Percentiles rank a stretch among this genome's conserved stretches.
These are phyloP conservation scores for Beauveria sp. DNA, from an alignment of 2,329 filamentous ascomycete genomes.

Conservation along the genomic window DNA sequence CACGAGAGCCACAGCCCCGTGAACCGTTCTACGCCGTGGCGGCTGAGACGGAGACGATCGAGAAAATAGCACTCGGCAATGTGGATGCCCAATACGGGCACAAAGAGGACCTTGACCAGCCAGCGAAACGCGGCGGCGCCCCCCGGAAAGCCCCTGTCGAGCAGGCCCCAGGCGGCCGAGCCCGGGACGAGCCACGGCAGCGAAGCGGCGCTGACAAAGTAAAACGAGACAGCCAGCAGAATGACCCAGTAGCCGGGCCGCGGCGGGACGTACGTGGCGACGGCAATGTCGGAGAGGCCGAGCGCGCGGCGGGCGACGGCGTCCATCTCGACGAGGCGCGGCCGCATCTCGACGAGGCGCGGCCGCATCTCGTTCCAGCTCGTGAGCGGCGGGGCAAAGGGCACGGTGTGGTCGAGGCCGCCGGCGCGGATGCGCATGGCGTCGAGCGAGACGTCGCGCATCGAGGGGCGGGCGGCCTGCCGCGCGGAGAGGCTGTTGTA, in stretches of 20 bases:
- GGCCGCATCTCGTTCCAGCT: constrained; percentile 59
- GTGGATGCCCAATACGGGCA: constrained; percentile 58
- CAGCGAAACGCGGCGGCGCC: constrained; percentile 52
- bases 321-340: constrained; percentile 65
- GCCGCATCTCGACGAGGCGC: constrained; percentile 67
- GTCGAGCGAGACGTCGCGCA: constrained; percentile 11
- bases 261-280: constrained; percentile 35
- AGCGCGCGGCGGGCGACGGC: constrained; percentile 49
- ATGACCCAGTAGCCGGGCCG: constrained; percentile 40
- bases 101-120: constrained; percentile 51
- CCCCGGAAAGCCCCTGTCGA: constrained; percentile 46
- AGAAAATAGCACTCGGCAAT: constrained; percentile 51
- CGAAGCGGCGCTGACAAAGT: constrained; percentile 43
- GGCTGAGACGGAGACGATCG: constrained; percentile 37
- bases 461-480: constrained; percentile 46
- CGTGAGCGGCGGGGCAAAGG: constrained; percentile 64
- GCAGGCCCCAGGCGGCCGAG: constrained; percentile 38
- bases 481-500: constrained; percentile 51
- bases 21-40: constrained; percentile 39
- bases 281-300: constrained; percentile 42
- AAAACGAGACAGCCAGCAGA: constrained; percentile 47
- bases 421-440: constrained; percentile 17
- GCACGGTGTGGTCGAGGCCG: constrained; percentile 39
- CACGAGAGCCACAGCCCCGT: constrained; percentile 47
- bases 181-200: constrained; percentile 45